phyloP scores from a whole-genome alignment of 441 rosid genomes.

The Pelargonium australe region DNA sequence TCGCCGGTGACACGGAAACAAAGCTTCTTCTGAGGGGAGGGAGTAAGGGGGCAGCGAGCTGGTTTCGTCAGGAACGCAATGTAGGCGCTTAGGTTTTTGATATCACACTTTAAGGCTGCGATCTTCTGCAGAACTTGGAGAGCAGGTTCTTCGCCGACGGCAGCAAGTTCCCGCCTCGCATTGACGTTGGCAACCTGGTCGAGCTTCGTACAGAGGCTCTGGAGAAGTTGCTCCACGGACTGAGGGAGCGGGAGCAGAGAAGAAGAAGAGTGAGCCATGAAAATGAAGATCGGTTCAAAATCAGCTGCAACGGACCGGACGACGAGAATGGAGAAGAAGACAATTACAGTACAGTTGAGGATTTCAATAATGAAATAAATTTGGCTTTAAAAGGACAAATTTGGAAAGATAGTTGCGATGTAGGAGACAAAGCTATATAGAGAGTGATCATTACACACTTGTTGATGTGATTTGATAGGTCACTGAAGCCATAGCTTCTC shows the following conservation, averaged over 20 bases:
- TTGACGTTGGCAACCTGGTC: slow-evolving; percentile 9
- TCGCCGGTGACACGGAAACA: slow-evolving; percentile 9
- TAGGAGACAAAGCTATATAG: no score
- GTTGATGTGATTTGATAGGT: no score
- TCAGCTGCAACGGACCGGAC: no score
- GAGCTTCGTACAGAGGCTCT: slow-evolving; percentile 32
- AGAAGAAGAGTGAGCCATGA: not conserved
- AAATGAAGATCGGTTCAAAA: no score
- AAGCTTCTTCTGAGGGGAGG: slow-evolving; percentile 23
- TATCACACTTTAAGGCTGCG: not conserved
- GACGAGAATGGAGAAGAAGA: no score
- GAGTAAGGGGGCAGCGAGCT: not conserved
- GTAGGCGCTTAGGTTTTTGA: slow-evolving; percentile 25
- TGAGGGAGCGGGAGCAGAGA: slow-evolving; percentile 27
- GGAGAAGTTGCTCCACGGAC: slow-evolving; percentile 34
- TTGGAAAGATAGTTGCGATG: no score
- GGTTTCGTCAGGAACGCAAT: slow-evolving; percentile 4
- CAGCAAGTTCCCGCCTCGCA: slow-evolving; percentile 32
- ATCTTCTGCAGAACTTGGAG: slow-evolving; percentile 25
- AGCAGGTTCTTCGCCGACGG: slow-evolving; percentile 35
- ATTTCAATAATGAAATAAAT: no score
- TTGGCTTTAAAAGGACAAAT: no score
- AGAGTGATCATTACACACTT: no score
- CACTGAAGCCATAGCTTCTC: no score
- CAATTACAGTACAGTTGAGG: no score